Conservation (phyloP, 1,284 basidiomycete genomes). For the Papiliotrema fonsecae region DNA sequence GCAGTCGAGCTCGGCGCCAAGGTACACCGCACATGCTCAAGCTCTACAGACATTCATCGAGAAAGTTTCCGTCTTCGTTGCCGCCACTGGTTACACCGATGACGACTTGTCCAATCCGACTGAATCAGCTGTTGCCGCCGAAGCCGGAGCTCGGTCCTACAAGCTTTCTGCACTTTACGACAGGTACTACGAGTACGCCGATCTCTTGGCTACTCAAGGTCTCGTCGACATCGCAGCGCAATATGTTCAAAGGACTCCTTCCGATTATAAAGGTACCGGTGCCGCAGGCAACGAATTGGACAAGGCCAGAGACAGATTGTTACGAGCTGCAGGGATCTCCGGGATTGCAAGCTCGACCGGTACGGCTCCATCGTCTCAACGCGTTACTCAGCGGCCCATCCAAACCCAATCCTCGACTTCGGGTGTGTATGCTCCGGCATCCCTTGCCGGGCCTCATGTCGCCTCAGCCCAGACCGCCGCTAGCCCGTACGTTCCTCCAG, state of each 20-base stretch:
- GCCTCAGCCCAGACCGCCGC: conserved; percentile 7
- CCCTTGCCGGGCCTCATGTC: conserved; percentile 2
- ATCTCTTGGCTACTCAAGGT: conserved; percentile 84
- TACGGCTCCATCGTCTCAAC: neutral
- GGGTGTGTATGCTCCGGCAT: conserved; percentile 5
- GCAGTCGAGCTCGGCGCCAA: conserved; percentile 51
- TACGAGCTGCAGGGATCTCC: conserved; percentile 26
- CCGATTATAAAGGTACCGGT: conserved; percentile 66
- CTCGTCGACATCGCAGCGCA: conserved; percentile 74
- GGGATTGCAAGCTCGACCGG: neutral
- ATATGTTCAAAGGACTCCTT: conserved; percentile 76
- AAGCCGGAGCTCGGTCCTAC: conserved; percentile 62
- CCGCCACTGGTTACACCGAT: conserved; percentile 83
- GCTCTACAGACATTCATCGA: conserved; percentile 93
- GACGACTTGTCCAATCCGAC: conserved; percentile 59
- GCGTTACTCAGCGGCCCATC: neutral
- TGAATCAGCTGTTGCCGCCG: conserved; percentile 48
- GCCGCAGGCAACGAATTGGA: conserved; percentile 56
- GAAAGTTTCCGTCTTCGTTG: conserved; percentile 91
- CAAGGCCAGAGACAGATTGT: conserved; percentile 56
- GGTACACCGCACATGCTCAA: conserved; percentile 79
- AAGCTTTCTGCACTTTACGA: conserved; percentile 85
- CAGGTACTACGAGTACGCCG: conserved; percentile 92
- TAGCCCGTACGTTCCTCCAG: conserved; percentile 5
- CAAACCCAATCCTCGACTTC: neutral